Conservation (phyloP, 805 yeast species). For the Metschnikowia arizonensis region DNA sequence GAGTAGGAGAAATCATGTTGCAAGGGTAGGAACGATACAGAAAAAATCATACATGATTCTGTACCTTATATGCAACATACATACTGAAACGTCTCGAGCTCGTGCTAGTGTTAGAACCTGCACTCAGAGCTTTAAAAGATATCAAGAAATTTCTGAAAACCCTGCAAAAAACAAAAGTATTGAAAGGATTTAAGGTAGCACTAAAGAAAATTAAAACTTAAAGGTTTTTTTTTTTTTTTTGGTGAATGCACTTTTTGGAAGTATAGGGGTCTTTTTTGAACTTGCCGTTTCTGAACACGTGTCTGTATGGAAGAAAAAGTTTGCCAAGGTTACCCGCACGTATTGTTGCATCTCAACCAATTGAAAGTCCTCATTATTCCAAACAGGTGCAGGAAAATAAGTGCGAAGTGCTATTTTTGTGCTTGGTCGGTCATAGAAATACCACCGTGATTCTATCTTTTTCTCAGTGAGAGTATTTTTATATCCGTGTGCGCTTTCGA, state of each 20-base stretch:
- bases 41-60: conserved; percentile 1
- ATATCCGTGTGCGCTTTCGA: conserved; percentile 11
- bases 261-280: conserved; percentile 1
- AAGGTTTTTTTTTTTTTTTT: no score
- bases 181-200: neutral
- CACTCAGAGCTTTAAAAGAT: neutral
- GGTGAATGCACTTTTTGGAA: neutral
- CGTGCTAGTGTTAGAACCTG: neutral
- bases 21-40: neutral
- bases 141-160: neutral
- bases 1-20: neutral
- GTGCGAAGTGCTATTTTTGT: conserved; percentile 4
- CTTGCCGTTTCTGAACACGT: conserved; percentile 6
- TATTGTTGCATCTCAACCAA: neutral
- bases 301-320: conserved; percentile 5
- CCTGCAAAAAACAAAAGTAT: no score
- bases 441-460: conserved; percentile 5
- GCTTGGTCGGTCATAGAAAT: conserved; percentile 9
- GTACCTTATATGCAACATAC: conserved; percentile 1
- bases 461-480: conserved; percentile 6
- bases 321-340: conserved; percentile 6
- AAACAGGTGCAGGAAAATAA: neutral
- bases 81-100: neutral
- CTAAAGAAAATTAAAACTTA: neutral
- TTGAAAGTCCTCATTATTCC: neutral